Evolutionary conservation across 2,329 filamentous ascomycete genomes (phyloP), one percentile per base, ranked within the genome.

Genomic region (Onygenales sp.): DNA sequence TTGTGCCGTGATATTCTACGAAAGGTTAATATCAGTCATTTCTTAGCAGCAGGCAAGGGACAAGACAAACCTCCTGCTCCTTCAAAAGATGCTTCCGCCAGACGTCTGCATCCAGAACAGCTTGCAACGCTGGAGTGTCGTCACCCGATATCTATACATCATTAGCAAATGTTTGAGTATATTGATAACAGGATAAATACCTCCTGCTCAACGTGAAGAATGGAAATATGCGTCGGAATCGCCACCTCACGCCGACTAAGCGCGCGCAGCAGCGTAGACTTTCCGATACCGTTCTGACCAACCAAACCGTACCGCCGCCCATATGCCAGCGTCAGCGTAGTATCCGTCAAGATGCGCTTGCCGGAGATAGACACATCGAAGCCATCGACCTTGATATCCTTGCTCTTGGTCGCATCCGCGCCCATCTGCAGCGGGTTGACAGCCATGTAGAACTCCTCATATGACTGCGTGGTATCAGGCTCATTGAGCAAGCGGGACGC

Each of bases 391-490:
- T 97, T 98, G 78, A 98, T 91, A 68, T 98, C 93, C 78, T 98
- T 98, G 72, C 91, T 95, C 84, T 97, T 98, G 35, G 84, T 80
- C 54, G 81, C 71, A 60, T 79, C 83, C 21, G 78, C 75, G 52
- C 90, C 92, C 56, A 97, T 66, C 68, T 97, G 92, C 58, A 98
- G 80, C 57, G 93, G 93, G 71, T 98, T 98, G 76, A 98, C 93
- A 52, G 89, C 86, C 93, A 98, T 97, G 81, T 95, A 98, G 75
- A 98, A 97, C 69, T 98, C 93, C 73, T 98, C 93, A 69, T 98
- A 98, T 42, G 89, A 94, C 77, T 95, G 86, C 10, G 91, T 78
- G 63, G 85, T 82, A 63, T 92, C 86, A 3, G 89, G 80, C 71
- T 89, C 82, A 66, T 94, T 86, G 60, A 98, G 83, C 60, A 98